phyloP scores from a whole-genome alignment of 306 rosid genomes.

The Amphicarpaea edgeworthii region DNA sequence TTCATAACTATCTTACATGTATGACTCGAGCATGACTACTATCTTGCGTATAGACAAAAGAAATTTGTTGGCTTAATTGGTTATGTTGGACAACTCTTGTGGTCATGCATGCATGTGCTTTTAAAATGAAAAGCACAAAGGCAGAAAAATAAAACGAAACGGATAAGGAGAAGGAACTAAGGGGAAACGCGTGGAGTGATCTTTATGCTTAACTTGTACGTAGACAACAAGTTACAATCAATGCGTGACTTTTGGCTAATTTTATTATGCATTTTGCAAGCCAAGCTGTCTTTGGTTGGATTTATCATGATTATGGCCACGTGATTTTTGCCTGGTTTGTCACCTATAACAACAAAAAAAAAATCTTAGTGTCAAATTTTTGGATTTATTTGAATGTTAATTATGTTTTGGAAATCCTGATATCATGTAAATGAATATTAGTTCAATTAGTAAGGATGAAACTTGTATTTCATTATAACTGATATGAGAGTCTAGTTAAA shows the following conservation, averaged over 20 bases:
- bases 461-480: too few relatives aligned
- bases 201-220: conserved; percentile 6
- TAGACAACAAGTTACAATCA: conserved; percentile 34
- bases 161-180: neutral
- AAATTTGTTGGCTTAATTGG: conserved; percentile 34
- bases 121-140: neutral
- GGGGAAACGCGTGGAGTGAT: neutral
- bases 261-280: neutral
- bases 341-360: conserved; percentile 18
- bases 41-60: too few relatives aligned
- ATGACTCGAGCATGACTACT: too few relatives aligned
- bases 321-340: conserved; percentile 31
- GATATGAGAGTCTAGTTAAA: too few relatives aligned
- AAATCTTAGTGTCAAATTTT: neutral
- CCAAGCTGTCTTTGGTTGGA: conserved; percentile 28
- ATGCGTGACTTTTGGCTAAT: conserved; percentile 13
- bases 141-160: neutral
- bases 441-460: too few relatives aligned
- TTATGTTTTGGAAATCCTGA: neutral
- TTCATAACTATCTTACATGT: too few relatives aligned
- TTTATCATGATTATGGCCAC: conserved; percentile 19
- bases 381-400: neutral
- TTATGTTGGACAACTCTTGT: conserved; percentile 54
- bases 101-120: conserved; percentile 26
- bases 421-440: neutral